Percentiles rank a stretch among this genome's conserved stretches.
phyloP scores from a whole-genome alignment of 176 grass and related monocot genomes.

The Carex cristatella region DNA sequence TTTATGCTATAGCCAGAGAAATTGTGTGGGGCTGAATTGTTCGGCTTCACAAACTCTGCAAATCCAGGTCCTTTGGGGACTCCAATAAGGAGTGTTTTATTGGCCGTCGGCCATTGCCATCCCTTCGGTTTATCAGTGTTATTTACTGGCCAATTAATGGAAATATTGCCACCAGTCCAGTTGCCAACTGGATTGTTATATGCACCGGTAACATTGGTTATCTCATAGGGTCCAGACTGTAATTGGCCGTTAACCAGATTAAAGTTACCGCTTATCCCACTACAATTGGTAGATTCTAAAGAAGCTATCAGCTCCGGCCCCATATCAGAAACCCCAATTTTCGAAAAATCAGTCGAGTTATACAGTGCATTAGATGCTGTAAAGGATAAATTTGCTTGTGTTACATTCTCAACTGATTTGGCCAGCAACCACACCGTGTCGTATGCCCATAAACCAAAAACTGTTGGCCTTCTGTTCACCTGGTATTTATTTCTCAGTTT shows the following conservation, averaged over 20 bases:
- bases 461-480: slow-evolving; percentile 17
- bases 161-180: slow-evolving; percentile 24
- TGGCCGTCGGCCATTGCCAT: slow-evolving; percentile 49
- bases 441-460: slow-evolving; percentile 62
- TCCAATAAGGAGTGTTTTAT: slow-evolving; percentile 29
- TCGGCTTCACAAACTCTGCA: slow-evolving; percentile 21
- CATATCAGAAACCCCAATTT: slow-evolving; percentile 33
- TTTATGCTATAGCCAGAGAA: slow-evolving; percentile 32
- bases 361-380: slow-evolving; percentile 17
- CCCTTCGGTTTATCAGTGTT: slow-evolving; percentile 32
- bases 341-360: slow-evolving; percentile 42
- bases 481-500: slow-evolving; percentile 44
- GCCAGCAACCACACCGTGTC: slow-evolving; percentile 68
- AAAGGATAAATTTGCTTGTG: slow-evolving; percentile 28
- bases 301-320: slow-evolving; percentile 18
- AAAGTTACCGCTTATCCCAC: slow-evolving; percentile 39
- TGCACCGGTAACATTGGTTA: slow-evolving; percentile 34
- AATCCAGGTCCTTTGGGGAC: slow-evolving; percentile 59
- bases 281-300: slow-evolving; percentile 36
- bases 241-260: slow-evolving; percentile 46
- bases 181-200: slow-evolving; percentile 31
- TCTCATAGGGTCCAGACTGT: slow-evolving; percentile 39
- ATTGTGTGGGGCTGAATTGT: background rate
- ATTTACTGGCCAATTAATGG: slow-evolving; percentile 47
- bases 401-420: slow-evolving; percentile 32